phyloP scores from a whole-genome alignment of 2,329 filamentous ascomycete genomes.

The Colletotrichum incanum region DNA sequence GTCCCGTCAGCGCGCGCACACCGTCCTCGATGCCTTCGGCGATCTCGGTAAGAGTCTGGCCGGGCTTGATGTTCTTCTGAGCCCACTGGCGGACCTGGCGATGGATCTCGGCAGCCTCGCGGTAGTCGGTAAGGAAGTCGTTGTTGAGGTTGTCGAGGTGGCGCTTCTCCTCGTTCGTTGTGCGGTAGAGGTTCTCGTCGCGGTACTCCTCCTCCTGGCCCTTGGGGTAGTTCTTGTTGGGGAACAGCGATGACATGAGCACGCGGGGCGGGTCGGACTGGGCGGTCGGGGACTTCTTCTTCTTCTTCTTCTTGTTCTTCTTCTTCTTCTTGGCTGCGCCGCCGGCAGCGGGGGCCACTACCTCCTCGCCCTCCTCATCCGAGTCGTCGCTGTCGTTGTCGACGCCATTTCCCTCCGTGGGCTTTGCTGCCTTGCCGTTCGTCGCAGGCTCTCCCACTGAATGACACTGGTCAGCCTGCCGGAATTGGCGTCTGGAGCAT shows the following conservation, averaged over 20 bases:
- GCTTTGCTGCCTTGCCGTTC: slow-evolving; percentile 58
- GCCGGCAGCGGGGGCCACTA: slow-evolving; percentile 53
- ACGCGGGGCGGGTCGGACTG: slow-evolving; percentile 87
- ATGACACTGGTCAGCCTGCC: slow-evolving; percentile 38
- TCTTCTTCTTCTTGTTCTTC: slow-evolving; percentile 83
- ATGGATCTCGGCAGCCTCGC: slow-evolving; percentile 87
- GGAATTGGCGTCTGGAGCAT: slow-evolving; percentile 4
- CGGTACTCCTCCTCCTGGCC: slow-evolving; percentile 85
- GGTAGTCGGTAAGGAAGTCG: slow-evolving; percentile 86
- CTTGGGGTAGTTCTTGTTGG: slow-evolving; percentile 79
- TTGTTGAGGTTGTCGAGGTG: slow-evolving; percentile 76
- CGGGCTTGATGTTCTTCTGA: slow-evolving; percentile 85
- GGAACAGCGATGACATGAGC: slow-evolving; percentile 81
- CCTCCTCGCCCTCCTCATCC: slow-evolving; percentile 66
- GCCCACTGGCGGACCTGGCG: slow-evolving; percentile 89
- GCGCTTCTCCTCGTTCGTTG: slow-evolving; percentile 87
- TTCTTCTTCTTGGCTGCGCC: slow-evolving; percentile 80
- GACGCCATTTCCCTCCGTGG: slow-evolving; percentile 54
- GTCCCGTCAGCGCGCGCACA: slow-evolving; percentile 83
- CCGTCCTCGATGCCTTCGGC: slow-evolving; percentile 89
- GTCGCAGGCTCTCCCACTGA: slow-evolving; percentile 59
- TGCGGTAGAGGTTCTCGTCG: slow-evolving; percentile 84
- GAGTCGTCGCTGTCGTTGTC: slow-evolving; percentile 65
- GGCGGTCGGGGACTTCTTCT: slow-evolving; percentile 74
- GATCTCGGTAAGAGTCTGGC: slow-evolving; percentile 85